Conservation (phyloP, 1,284 basidiomycete genomes). For the Moesziomyces parantarcticus region DNA sequence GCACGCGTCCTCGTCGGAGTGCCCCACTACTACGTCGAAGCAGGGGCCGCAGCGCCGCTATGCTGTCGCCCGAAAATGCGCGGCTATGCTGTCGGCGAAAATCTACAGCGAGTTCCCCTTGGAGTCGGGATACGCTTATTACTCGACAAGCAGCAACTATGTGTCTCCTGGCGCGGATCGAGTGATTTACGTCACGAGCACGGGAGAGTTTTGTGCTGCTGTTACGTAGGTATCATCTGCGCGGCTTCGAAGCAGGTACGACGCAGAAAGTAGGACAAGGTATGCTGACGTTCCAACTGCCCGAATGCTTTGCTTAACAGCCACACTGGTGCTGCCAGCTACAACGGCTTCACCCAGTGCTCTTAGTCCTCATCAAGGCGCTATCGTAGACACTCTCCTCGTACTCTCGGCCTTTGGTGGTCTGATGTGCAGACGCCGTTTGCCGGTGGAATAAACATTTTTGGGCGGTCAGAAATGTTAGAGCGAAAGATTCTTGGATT, state of each 20-base stretch:
- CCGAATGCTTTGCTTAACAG: background rate
- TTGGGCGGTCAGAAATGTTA: too few species aligned
- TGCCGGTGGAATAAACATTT: too few species aligned
- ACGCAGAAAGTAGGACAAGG: background rate
- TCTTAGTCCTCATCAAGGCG: background rate
- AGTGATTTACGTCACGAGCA: constrained; percentile 26
- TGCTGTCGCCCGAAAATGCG: too few species aligned
- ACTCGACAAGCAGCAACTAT: constrained; percentile 15
- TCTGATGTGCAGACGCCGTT: too few species aligned
- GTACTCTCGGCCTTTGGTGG: too few species aligned
- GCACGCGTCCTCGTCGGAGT: too few species aligned
- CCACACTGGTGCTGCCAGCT: constrained; percentile 22
- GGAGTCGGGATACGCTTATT: constrained; percentile 1
- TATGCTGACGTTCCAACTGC: background rate
- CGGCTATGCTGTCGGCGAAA: too few species aligned
- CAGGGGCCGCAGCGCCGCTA: too few species aligned
- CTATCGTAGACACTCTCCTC: background rate
- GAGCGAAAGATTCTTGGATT: too few species aligned
- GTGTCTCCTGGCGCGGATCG: constrained; percentile 44
- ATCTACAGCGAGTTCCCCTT: background rate
- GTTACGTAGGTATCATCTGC: constrained; percentile 9
- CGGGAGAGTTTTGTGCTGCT: constrained; percentile 29
- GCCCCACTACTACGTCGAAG: too few species aligned
- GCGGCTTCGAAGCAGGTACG: background rate
- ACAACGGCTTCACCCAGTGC: constrained; percentile 28